Evolutionary conservation across 73 alveolate genomes (phyloP).

Genomic region (Blepharisma japonicum): DNA sequence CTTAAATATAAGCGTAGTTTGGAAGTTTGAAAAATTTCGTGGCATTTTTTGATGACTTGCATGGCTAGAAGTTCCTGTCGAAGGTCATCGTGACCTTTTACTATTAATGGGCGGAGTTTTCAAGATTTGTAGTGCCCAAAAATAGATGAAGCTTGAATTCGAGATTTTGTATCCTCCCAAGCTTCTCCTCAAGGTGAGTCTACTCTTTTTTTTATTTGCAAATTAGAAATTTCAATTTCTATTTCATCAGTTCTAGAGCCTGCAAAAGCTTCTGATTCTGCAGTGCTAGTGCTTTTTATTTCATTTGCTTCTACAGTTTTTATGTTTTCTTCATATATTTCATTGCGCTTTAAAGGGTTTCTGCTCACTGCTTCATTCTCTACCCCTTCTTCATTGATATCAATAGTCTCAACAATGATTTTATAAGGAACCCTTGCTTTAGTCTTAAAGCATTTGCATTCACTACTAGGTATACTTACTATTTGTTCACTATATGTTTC

Average conservation of each 20-base stretch:
- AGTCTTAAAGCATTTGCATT: conserved; percentile 72
- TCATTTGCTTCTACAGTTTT: not conserved
- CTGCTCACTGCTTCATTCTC: not conserved
- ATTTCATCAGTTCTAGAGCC: no score
- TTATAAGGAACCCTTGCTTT: conserved; percentile 86
- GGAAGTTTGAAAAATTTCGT: conserved; percentile 63
- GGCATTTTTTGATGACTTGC: conserved; percentile 70
- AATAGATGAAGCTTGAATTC: conserved; percentile 76
- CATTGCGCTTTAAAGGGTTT: not conserved
- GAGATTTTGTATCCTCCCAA: conserved; percentile 57
- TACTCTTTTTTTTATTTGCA: no score
- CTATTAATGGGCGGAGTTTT: conserved; percentile 64
- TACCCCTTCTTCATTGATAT: conserved; percentile 30
- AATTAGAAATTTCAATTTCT: no score
- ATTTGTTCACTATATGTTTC: conserved; percentile 30
- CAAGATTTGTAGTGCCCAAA: conserved; percentile 75
- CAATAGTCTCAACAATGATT: conserved; percentile 54
- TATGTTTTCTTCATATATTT: not conserved
- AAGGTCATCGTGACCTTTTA: conserved; percentile 82
- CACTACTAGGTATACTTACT: conserved; percentile 61
- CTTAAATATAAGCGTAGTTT: conserved; percentile 60
- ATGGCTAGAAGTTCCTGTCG: conserved; percentile 90
- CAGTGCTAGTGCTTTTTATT: not conserved
- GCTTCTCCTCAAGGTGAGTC: conserved; percentile 33
- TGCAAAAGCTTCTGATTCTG: no score